Percentiles rank a stretch among this genome's conserved stretches.
Evolutionary conservation across 1,284 basidiomycete species (phyloP).

Genomic region (Ceratobasidium sp.): DNA sequence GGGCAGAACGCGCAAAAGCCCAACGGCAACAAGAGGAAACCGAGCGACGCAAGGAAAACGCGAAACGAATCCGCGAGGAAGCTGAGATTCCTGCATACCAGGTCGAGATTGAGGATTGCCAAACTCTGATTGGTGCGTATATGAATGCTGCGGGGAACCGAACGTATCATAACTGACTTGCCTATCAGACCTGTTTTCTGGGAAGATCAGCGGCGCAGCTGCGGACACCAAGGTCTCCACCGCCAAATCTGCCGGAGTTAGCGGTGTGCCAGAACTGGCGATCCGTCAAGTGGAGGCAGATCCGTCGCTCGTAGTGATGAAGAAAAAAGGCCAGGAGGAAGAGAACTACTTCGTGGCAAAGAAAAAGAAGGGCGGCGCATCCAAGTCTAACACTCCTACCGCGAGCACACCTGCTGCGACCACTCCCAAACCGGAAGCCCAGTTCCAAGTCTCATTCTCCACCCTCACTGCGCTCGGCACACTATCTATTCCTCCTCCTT

Average conservation of each 20-base stretch:
- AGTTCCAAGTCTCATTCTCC: constrained; percentile 86
- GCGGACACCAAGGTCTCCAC: constrained; percentile 55
- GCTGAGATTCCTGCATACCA: constrained; percentile 93
- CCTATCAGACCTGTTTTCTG: constrained; percentile 79
- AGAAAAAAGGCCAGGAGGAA: constrained; percentile 95
- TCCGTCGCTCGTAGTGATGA: constrained; percentile 83
- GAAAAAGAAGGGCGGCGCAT: constrained; percentile 75
- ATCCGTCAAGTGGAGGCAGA: constrained; percentile 84
- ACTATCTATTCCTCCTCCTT: constrained; percentile 92
- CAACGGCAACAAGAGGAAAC: constrained; percentile 89
- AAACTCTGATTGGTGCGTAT: constrained; percentile 76
- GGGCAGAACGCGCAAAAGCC: constrained; percentile 82
- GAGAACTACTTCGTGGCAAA: constrained; percentile 85
- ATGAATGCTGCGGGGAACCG: background rate
- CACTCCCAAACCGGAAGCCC: constrained; percentile 54
- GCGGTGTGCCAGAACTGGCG: constrained; percentile 86
- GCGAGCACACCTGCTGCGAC: constrained; percentile 48
- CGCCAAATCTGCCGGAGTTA: constrained; percentile 61
- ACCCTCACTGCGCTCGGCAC: constrained; percentile 90
- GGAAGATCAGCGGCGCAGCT: constrained; percentile 67
- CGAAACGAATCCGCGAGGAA: constrained; percentile 88
- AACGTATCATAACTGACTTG: background rate
- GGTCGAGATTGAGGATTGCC: constrained; percentile 96
- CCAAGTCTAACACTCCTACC: constrained; percentile 58
- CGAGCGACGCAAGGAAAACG: constrained; percentile 85